A percentile compares a stretch with the other conserved stretches of the same genome.
phyloP scores from a whole-genome alignment of 1,284 basidiomycete genomes.

The Leccinum fallax region DNA sequence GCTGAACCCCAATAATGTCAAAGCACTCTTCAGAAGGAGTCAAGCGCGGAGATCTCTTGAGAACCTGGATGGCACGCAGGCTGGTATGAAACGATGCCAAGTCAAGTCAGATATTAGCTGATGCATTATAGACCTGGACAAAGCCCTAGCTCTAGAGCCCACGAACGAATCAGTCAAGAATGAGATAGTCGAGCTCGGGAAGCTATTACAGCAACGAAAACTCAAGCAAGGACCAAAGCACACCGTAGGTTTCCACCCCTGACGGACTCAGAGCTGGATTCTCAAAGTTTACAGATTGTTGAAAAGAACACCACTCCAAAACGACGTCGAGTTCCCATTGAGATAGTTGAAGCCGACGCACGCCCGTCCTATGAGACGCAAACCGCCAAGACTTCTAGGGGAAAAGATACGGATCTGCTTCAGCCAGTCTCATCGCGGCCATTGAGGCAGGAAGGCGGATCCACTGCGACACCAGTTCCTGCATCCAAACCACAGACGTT shows the following conservation, averaged over 20 bases:
- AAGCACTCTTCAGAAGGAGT: slow-evolving; percentile 71
- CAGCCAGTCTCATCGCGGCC: slow-evolving; percentile 34
- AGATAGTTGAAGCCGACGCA: slow-evolving; percentile 54
- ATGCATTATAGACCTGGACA: slow-evolving; percentile 53
- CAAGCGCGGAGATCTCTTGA: slow-evolving; percentile 62
- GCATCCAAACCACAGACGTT: slow-evolving; percentile 42
- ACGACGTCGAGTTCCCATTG: slow-evolving; percentile 70
- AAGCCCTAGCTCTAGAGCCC: slow-evolving; percentile 58
- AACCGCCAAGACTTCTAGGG: background rate
- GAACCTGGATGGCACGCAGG: slow-evolving; percentile 52
- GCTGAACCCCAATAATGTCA: slow-evolving; percentile 60
- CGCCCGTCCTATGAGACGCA: slow-evolving; percentile 1
- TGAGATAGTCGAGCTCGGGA: slow-evolving; percentile 53
- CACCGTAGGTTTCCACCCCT: slow-evolving; percentile 14
- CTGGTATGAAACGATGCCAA: slow-evolving; percentile 47
- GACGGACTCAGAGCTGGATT: slow-evolving; percentile 6
- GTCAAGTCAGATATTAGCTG: slow-evolving; percentile 5
- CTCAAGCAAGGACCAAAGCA: slow-evolving; percentile 33
- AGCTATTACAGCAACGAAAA: slow-evolving; percentile 38
- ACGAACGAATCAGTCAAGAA: slow-evolving; percentile 56
- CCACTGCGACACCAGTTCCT: slow-evolving; percentile 8
- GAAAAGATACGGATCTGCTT: slow-evolving; percentile 20
- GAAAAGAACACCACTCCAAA: slow-evolving; percentile 27
- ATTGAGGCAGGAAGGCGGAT: slow-evolving; percentile 17
- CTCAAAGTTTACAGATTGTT: slow-evolving; percentile 7